phyloP scores from a whole-genome alignment of 768 basidiomycete genomes.

The Hypholoma sublateritium region DNA sequence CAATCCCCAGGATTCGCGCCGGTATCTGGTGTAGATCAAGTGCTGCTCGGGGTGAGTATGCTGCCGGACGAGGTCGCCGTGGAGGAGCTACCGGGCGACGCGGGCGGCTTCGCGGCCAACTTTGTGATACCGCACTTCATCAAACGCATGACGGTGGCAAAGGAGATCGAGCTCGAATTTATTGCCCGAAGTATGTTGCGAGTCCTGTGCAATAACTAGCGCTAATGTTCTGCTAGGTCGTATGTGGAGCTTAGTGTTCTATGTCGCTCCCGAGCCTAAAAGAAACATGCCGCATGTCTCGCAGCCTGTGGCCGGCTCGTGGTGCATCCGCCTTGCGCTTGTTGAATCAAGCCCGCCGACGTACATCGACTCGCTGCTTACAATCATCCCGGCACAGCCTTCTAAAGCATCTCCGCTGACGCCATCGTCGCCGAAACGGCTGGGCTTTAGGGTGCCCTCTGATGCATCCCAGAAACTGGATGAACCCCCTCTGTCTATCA shows the following conservation, averaged over 20 bases:
- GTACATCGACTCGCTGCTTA: conserved; percentile 51
- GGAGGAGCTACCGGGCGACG: conserved; percentile 47
- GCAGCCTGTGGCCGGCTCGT: conserved; percentile 33
- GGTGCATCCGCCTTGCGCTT: conserved; percentile 52
- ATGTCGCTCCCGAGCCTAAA: conserved; percentile 23
- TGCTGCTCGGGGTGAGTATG: conserved; percentile 42
- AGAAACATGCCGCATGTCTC: not conserved
- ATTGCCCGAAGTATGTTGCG: conserved; percentile 49
- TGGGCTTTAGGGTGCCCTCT: not conserved
- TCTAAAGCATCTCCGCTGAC: not conserved
- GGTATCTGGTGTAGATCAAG: conserved; percentile 53
- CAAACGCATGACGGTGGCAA: conserved; percentile 67
- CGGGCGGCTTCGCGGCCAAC: conserved; percentile 52
- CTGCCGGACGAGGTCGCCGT: conserved; percentile 56
- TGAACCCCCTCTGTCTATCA: conserved; percentile 35
- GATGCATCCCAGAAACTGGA: conserved; percentile 8
- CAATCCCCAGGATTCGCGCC: conserved; percentile 52
- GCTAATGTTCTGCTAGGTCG: conserved; percentile 36
- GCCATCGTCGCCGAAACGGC: not conserved
- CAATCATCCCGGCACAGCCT: conserved; percentile 18
- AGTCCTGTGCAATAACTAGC: not conserved
- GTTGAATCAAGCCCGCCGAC: conserved; percentile 60
- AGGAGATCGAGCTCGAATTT: conserved; percentile 57
- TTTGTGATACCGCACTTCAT: conserved; percentile 61
- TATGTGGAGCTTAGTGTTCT: conserved; percentile 55